Evolutionary conservation across 164 flowering plant genomes (phyloP).

Genomic region (Vitis labrusca): DNA sequence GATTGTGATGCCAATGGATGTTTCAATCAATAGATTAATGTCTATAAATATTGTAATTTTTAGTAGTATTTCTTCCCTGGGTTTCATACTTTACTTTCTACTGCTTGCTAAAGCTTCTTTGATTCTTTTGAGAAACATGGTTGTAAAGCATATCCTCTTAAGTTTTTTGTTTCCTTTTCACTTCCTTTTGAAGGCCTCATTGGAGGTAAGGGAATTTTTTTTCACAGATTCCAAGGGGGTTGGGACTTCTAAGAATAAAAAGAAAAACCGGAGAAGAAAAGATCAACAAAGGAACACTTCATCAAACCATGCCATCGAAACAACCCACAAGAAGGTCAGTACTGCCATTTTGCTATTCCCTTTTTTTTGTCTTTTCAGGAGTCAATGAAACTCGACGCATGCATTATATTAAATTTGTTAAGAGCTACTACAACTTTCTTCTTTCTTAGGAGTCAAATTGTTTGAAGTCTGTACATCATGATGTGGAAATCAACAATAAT

Average conservation of each 20-base stretch:
- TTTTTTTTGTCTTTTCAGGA: constrained; percentile 31
- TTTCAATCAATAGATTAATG: too few relatives aligned
- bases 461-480: constrained; percentile 23
- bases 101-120: background rate
- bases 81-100: too few relatives aligned
- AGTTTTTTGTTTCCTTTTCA: background rate
- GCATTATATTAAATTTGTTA: too few relatives aligned
- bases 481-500: constrained; percentile 15
- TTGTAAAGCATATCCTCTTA: background rate
- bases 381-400: background rate
- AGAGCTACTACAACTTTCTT: too few relatives aligned
- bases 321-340: constrained; percentile 25
- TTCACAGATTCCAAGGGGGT: constrained; percentile 52
- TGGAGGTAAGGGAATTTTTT: constrained; percentile 4
- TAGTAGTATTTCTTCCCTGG: too few relatives aligned
- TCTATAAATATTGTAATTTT: too few relatives aligned
- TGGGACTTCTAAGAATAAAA: constrained; percentile 58
- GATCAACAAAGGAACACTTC: constrained; percentile 47
- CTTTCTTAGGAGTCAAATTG: constrained; percentile 1
- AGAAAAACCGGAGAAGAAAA: constrained; percentile 65
- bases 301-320: constrained; percentile 19
- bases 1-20: too few relatives aligned
- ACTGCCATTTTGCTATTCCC: background rate
- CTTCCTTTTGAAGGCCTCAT: background rate
- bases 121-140: background rate